These are phyloP conservation scores for Talaromyces sp. DNA, from an alignment of 2,329 filamentous ascomycete genomes.

Conservation along the genomic window DNA sequence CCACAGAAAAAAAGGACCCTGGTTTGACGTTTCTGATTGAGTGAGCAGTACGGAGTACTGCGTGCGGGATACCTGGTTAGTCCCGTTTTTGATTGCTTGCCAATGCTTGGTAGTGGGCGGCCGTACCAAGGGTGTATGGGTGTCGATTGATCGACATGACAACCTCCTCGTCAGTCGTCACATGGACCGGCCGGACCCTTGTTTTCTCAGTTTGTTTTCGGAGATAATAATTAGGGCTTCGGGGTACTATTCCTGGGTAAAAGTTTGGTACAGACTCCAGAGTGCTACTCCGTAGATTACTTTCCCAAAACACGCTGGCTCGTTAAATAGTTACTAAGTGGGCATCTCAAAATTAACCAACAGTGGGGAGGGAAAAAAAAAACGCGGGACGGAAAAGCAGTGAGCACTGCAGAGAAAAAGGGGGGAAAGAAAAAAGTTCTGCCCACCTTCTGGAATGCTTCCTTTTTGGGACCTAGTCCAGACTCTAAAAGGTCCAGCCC, in stretches of 20 bases:
- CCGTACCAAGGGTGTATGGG: too few species aligned
- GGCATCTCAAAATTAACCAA: too few species aligned
- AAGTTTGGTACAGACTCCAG: background rate
- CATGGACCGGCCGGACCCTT: background rate
- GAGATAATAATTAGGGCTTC: background rate
- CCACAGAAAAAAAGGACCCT: background rate
- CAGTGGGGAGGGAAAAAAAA: too few species aligned
- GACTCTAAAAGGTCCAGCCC: background rate
- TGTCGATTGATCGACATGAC: too few species aligned
- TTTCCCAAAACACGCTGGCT: too few species aligned
- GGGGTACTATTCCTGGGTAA: background rate
- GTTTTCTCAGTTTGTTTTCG: too few species aligned
- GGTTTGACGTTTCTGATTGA: background rate
- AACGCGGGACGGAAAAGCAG: too few species aligned
- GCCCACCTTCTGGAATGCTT: conserved; percentile 1
- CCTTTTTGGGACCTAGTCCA: background rate
- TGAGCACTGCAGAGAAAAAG: background rate
- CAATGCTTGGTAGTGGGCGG: too few species aligned
- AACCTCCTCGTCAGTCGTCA: background rate
- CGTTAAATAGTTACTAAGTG: too few species aligned
- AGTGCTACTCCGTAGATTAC: background rate
- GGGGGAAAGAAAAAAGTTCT: background rate
- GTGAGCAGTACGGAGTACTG: background rate
- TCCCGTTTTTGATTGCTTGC: too few species aligned
- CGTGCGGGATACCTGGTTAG: too few species aligned